Base-by-base conservation (phyloP, 73 alveolate species). In the Breviolum minutum region DNA sequence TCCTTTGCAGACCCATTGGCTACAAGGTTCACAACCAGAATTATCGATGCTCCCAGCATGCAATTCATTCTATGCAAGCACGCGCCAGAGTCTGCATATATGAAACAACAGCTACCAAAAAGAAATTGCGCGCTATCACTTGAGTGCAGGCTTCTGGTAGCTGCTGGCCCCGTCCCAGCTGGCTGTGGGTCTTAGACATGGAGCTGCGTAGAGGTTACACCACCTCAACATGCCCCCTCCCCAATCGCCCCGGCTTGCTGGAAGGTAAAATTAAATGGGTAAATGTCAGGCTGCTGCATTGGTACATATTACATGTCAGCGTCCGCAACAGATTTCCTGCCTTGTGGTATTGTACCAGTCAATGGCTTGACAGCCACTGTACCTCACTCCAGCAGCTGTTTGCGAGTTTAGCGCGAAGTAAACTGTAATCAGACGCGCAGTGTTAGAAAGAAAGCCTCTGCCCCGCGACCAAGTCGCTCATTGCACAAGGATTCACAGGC, bases 111-210 rank as follows among this genome's bases (percentile, higher is more conserved):
- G 83, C 10, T 2, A 5, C 29, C 3, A 20, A 17, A 19, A 10
- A 13, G 68, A 0, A 19, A 13, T 22, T 16, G 68, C 64, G 19
- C 30, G 68, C 70, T 32, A 27, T 61, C 5, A 73, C n/a, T 14
- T 30, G 19, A 20, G 62, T 20, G 24, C 87, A 26, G 60, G 96
- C 81, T 2, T 74, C 89, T 92, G 98, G 82, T 92, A 92, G 66
- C 90, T 73, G 98, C 98, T 92, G 73, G 98, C 98, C 30, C 98
- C 98, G 76, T 92, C 98, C 98, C 98, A 92, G 98, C 80, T 71
- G 29, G 98, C 98, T 19, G 90, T 92, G 27, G 98, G 98, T 69
- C 66, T 54, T 68, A 92, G 16, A 48, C 98, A 92, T 63, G 98
- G 98, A 63, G 64, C 62, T 64, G 89, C 54, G 68, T 92, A 92